A percentile compares a stretch with the other conserved stretches of the same genome.
phyloP scores from a whole-genome alignment of 805 yeast species.

The Nakazawaea pomicola region DNA sequence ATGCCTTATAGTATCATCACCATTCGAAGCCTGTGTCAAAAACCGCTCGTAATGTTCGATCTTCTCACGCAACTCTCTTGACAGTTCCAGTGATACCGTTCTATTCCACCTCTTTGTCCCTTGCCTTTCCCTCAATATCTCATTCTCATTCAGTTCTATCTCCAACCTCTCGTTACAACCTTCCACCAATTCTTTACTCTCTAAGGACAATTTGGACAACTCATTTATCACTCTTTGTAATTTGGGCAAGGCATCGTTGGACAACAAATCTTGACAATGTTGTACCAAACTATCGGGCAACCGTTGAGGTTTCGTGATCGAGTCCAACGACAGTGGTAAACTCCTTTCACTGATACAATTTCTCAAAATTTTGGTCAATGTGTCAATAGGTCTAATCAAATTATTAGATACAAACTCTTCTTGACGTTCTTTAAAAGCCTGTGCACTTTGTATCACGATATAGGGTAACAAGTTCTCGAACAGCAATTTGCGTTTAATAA shows the following conservation, averaged over 20 bases:
- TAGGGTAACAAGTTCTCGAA: slow-evolving; percentile 66
- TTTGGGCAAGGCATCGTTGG: slow-evolving; percentile 45
- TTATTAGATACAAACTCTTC: slow-evolving; percentile 44
- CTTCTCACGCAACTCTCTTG: slow-evolving; percentile 32
- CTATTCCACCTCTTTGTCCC: slow-evolving; percentile 57
- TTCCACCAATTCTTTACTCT: slow-evolving; percentile 37
- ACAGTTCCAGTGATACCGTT: slow-evolving; percentile 39
- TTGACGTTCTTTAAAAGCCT: slow-evolving; percentile 64
- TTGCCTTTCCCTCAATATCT: slow-evolving; percentile 39
- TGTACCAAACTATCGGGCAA: slow-evolving; percentile 55
- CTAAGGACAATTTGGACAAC: slow-evolving; percentile 35
- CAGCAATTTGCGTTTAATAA: slow-evolving; percentile 26
- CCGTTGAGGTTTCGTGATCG: slow-evolving; percentile 49
- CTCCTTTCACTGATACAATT: slow-evolving; percentile 40
- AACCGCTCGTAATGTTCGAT: slow-evolving; percentile 42
- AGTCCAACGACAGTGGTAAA: slow-evolving; percentile 61
- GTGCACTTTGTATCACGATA: slow-evolving; percentile 57
- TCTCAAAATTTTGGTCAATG: slow-evolving; percentile 39
- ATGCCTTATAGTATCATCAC: slow-evolving; percentile 50
- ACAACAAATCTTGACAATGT: slow-evolving; percentile 48
- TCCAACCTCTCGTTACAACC: slow-evolving; percentile 41
- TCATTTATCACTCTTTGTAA: slow-evolving; percentile 40
- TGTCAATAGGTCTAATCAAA: slow-evolving; percentile 40
- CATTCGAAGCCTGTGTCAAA: slow-evolving; percentile 50
- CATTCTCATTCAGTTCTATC: slow-evolving; percentile 54